Evolutionary conservation across 2,329 filamentous ascomycete genomes (phyloP).

Genomic region (Fusarium mexicanum): DNA sequence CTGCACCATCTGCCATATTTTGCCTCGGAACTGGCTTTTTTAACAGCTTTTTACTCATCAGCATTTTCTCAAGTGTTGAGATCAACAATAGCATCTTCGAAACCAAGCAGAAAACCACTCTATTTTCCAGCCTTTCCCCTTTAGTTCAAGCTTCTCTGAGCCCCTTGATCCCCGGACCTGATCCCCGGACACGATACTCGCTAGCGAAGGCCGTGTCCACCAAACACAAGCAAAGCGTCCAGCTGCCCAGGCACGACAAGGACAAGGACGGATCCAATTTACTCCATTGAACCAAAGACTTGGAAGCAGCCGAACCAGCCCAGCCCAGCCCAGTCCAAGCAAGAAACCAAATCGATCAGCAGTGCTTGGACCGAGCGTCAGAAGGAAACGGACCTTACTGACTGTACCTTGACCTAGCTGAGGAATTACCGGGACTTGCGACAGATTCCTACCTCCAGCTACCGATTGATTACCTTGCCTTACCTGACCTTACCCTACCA

Average conservation of each 20-base stretch:
- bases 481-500: neutral
- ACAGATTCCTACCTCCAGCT: neutral
- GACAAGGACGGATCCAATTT: constrained; percentile 33
- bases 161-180: constrained; percentile 39
- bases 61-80: neutral
- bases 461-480: neutral
- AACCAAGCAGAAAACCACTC: constrained; percentile 16
- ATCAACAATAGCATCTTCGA: constrained; percentile 22
- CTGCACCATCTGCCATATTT: neutral
- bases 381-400: neutral
- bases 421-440: constrained; percentile 11
- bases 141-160: constrained; percentile 38
- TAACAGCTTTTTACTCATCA: neutral
- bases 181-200: constrained; percentile 23
- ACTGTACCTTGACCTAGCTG: neutral
- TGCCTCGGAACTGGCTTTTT: too few species aligned
- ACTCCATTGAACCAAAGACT: constrained; percentile 36
- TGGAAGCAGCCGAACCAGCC: constrained; percentile 24
- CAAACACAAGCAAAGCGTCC: constrained; percentile 25
- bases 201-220: constrained; percentile 32
- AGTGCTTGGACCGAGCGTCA: constrained; percentile 15
- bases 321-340: neutral
- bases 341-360: constrained; percentile 25
- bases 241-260: constrained; percentile 23
- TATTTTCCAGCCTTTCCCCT: constrained; percentile 28